phyloP scores from a whole-genome alignment of 2,329 filamentous ascomycete species.

The Aspergillus pseudoglaucus region DNA sequence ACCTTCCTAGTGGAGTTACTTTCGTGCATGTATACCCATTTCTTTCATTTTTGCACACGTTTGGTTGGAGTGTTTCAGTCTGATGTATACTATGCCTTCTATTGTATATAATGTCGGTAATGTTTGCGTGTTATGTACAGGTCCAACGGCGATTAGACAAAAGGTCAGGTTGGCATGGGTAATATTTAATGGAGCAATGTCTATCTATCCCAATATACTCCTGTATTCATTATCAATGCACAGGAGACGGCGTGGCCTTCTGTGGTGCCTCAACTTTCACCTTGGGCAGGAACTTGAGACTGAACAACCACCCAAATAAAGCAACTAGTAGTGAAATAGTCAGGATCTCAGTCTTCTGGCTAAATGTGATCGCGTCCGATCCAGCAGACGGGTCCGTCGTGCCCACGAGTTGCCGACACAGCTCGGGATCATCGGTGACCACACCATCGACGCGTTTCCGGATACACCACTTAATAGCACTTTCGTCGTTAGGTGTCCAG shows the following conservation, averaged over 20 bases:
- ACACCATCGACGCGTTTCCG: constrained; percentile 64
- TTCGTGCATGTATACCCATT: background rate
- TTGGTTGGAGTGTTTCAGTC: background rate
- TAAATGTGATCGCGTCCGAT: background rate
- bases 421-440: constrained; percentile 73
- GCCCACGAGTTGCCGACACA: background rate
- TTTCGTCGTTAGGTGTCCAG: constrained; percentile 81
- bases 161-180: background rate
- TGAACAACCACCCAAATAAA: background rate
- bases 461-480: constrained; percentile 77
- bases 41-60: background rate
- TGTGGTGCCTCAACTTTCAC: background rate
- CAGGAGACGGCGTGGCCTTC: background rate
- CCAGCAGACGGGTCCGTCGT: too few relatives aligned
- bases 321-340: background rate
- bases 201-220: background rate
- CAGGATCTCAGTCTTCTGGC: background rate
- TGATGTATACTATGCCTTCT: background rate
- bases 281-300: background rate
- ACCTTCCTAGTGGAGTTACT: background rate
- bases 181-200: background rate
- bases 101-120: background rate
- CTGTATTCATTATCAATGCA: background rate
- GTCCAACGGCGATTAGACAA: background rate
- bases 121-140: background rate